Base-by-base conservation (phyloP, 257 asterid genomes). In the Solanum virginianum region DNA sequence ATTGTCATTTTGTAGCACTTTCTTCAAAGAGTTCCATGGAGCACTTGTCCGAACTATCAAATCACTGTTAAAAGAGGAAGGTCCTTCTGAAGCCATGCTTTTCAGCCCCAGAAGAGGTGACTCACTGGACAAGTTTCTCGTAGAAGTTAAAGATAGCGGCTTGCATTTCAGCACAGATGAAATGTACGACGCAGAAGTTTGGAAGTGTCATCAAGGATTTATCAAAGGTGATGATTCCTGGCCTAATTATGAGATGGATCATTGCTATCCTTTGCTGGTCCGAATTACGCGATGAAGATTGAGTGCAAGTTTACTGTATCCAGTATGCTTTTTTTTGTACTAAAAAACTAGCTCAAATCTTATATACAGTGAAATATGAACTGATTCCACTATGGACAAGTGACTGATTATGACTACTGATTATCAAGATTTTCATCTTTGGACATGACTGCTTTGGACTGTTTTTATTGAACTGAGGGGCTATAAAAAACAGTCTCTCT, bases 31-130 rank as follows among this genome's bases (percentile, higher is more conserved):
- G 85, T 95, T 92, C 91, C 99, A 96, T 87, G 88, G 87, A 88
- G 91, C 90, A 81, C 95, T 96, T 29, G 94, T 92, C 85, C 94
- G 54, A 89, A 91, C 99, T 66, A 93, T 96, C 91, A 89, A 89
- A 88, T 91, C 89, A 89, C 87, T 95, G 90, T 89, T 94, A 55
- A 94, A 91, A 85, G 92, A 88, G 82, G 88, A 91, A 53, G 92
- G 93, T 71, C 92, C 92, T 65, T 91, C 97, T 10, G 93, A 91
- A 92, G 98, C 98, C 90, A 86, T 95, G 85, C 93, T 95, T 65
- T 88, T 94, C 62, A 87, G 97, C 91, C 99, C 99, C 90, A 87
- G 82, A 90, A 95, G 99, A 90, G 98, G 98, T 3, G 93, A 95
- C 89, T 93, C 97, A 51, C 57, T 95, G 90, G 97, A 95, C 84